A percentile compares a stretch with the other conserved stretches of the same genome.
phyloP scores from a whole-genome alignment of 805 yeast genomes.

The Suhomyces pyralidae region DNA sequence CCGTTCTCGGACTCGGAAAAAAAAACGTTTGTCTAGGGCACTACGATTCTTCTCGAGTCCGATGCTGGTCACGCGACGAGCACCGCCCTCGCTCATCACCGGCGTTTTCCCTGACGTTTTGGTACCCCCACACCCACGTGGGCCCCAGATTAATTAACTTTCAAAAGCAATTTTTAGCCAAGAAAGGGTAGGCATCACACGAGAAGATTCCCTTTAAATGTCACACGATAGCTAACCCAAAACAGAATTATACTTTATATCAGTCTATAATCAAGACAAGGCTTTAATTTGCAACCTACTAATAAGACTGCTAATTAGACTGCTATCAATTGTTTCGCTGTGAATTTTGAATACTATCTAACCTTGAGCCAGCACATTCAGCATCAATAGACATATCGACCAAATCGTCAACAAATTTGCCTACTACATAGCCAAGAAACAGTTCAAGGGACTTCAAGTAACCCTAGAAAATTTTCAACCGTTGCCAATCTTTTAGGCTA shows the following conservation, averaged over 20 bases:
- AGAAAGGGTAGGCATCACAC: background rate
- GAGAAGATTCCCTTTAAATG: background rate
- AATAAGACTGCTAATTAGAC: too few relatives aligned
- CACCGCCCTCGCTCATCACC: background rate
- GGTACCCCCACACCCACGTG: conserved; percentile 11
- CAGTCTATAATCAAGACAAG: background rate
- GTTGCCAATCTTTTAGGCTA: background rate
- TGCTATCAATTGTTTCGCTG: background rate
- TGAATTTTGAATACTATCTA: background rate
- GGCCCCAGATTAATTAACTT: conserved; percentile 1
- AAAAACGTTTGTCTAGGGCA: too few relatives aligned
- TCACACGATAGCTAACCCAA: conserved; percentile 10
- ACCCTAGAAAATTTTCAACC: background rate
- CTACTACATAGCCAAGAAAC: too few relatives aligned
- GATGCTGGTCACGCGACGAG: too few relatives aligned
- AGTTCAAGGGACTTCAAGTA: too few relatives aligned
- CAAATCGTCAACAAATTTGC: background rate
- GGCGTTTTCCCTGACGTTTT: too few relatives aligned
- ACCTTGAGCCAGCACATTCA: background rate
- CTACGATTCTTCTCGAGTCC: too few relatives aligned
- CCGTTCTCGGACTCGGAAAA: background rate
- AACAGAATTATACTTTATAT: background rate
- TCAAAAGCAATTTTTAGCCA: conserved; percentile 3
- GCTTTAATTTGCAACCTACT: background rate
- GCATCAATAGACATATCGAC: background rate